These are phyloP conservation scores for Papiliotrema laurentii DNA, from an alignment of 1,284 basidiomycete genomes.

Conservation along the genomic window DNA sequence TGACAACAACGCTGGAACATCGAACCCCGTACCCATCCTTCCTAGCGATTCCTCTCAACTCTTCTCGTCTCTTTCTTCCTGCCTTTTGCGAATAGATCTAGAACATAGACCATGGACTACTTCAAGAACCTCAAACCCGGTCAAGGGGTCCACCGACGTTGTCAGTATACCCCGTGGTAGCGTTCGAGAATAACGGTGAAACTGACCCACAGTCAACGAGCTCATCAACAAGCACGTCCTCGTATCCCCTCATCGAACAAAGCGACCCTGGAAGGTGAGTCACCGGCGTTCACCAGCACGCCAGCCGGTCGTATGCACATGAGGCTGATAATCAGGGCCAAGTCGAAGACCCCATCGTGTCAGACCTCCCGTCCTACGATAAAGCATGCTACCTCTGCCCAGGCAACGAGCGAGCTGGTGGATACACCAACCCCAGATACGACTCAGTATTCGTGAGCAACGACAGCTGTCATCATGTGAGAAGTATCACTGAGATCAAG, in stretches of 20 bases:
- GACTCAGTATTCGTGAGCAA: constrained; percentile 57
- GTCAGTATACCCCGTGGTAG: not conserved
- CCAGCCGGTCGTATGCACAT: not conserved
- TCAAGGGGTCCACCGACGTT: not conserved
- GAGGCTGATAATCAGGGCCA: constrained; percentile 57
- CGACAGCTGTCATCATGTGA: not conserved
- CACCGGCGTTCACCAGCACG: no score
- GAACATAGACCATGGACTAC: not conserved
- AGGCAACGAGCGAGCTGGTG: constrained; percentile 74
- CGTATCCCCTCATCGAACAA: constrained; percentile 69
- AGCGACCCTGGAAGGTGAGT: constrained; percentile 43
- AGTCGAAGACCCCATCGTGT: constrained; percentile 61
- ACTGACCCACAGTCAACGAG: constrained; percentile 39
- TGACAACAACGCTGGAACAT: no score
- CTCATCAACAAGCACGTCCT: constrained; percentile 59
- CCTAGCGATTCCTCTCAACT: no score
- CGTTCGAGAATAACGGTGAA: not conserved
- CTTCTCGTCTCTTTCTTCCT: not conserved
- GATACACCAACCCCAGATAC: constrained; percentile 67
- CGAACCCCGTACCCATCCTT: no score
- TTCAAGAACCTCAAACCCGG: not conserved
- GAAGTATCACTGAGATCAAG: constrained; percentile 18
- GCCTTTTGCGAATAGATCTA: not conserved
- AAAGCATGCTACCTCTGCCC: constrained; percentile 85
- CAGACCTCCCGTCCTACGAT: constrained; percentile 65